Evolutionary conservation across 2,329 filamentous ascomycete genomes (phyloP).

Genomic region (Penicillium olsonii): DNA sequence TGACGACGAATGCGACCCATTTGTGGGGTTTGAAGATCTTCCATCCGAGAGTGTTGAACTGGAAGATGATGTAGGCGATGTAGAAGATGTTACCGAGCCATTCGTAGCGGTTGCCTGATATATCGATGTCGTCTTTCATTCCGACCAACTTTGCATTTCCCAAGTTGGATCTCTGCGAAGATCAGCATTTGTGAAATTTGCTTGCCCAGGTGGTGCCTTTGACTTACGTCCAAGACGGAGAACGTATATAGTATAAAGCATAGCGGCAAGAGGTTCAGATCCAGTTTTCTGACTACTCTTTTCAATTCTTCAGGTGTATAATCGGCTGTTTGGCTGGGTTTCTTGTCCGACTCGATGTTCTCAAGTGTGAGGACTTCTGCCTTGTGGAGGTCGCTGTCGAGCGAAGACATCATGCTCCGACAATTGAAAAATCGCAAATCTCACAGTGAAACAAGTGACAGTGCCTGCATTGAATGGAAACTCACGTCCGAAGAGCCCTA

Average conservation of each 20-base stretch:
- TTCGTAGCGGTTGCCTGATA: slow-evolving; percentile 49
- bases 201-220: background rate
- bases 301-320: background rate
- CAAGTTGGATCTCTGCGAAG: background rate
- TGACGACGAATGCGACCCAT: slow-evolving; percentile 47
- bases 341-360: background rate
- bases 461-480: too few relatives aligned
- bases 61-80: slow-evolving; percentile 49
- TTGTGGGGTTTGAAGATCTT: slow-evolving; percentile 44
- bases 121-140: slow-evolving; percentile 52
- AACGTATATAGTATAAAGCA: background rate
- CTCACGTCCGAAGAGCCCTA: background rate
- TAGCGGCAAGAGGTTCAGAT: background rate
- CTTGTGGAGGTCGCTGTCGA: background rate
- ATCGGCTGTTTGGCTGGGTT: background rate
- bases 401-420: background rate
- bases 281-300: background rate
- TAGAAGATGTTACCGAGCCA: slow-evolving; percentile 58
- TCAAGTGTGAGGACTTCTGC: background rate
- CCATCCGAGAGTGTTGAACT: slow-evolving; percentile 48
- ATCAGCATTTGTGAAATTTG: background rate
- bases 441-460: too few relatives aligned
- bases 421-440: background rate
- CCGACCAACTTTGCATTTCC: slow-evolving; percentile 58
- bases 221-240: background rate